Evolutionary conservation across 2,329 filamentous ascomycete species (phyloP).

Genomic region (Colletotrichum tofieldiae): DNA sequence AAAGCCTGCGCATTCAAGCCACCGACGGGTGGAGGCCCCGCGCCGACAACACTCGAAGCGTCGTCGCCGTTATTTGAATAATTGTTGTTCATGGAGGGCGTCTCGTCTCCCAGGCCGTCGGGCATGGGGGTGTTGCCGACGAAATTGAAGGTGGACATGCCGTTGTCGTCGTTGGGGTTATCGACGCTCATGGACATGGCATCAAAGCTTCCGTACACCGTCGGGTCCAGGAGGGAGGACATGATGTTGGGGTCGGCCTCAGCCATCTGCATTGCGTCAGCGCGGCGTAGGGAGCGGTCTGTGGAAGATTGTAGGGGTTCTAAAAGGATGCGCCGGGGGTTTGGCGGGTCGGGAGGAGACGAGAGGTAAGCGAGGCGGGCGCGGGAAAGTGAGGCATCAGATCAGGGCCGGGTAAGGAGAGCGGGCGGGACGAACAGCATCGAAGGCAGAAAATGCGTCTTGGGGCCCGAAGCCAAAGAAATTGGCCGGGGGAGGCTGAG

Average conservation of each 20-base stretch:
- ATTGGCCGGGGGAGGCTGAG: constrained; percentile 53
- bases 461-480: constrained; percentile 55
- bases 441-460: constrained; percentile 44
- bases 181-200: constrained; percentile 63
- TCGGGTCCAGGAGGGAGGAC: constrained; percentile 60
- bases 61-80: constrained; percentile 40
- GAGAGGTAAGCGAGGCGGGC: constrained; percentile 24
- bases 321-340: constrained; percentile 28
- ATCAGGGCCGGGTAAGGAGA: constrained; percentile 15
- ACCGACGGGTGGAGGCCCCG: constrained; percentile 59
- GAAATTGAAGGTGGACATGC: constrained; percentile 45
- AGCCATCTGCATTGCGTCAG: constrained; percentile 45
- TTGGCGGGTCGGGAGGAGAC: constrained; percentile 25
- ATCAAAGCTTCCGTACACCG: constrained; percentile 54
- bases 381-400: constrained; percentile 17
- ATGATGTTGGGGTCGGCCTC: constrained; percentile 58
- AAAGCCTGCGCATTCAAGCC: constrained; percentile 51
- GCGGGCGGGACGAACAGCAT: constrained; percentile 41
- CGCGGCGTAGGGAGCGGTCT: constrained; percentile 20
- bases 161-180: constrained; percentile 48
- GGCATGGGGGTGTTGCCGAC: constrained; percentile 49
- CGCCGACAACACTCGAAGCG: constrained; percentile 54
- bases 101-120: constrained; percentile 38
- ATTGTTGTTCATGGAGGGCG: constrained; percentile 33
- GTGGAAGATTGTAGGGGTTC: constrained; percentile 11